A percentile compares a stretch with the other conserved stretches of the same genome.
Conservation (phyloP, 2,329 filamentous ascomycete genomes). For the Cercospora canescens region DNA sequence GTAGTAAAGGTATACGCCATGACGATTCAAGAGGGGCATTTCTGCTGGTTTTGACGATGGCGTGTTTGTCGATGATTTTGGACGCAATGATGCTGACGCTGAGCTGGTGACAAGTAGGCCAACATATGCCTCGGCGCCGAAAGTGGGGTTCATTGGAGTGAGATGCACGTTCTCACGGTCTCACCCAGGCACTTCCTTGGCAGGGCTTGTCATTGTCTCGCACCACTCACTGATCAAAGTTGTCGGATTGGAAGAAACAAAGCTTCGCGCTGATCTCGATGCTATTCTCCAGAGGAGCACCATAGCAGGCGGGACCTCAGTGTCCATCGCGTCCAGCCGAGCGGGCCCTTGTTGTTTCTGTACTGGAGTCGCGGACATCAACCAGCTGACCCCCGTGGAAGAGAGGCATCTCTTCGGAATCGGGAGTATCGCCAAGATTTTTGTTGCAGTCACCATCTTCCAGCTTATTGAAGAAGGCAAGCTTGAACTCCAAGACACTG, state of each 20-base stretch:
- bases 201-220: not conserved
- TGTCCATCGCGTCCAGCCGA: not conserved
- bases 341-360: not conserved
- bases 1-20: constrained; percentile 29
- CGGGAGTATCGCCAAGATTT: constrained; percentile 15
- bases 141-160: not conserved
- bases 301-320: not conserved
- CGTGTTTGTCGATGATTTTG: too few species aligned
- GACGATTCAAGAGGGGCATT: constrained; percentile 20
- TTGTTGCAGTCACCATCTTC: constrained; percentile 8
- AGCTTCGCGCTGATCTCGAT: not conserved
- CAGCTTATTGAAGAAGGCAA: constrained; percentile 14
- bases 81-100: too few species aligned
- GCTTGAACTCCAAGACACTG: constrained; percentile 2
- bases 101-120: too few species aligned
- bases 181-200: not conserved
- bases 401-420: constrained; percentile 7
- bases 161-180: not conserved
- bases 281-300: not conserved
- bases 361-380: constrained; percentile 7
- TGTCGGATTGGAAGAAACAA: not conserved
- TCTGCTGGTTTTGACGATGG: too few species aligned
- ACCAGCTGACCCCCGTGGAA: not conserved
- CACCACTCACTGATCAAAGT: not conserved
- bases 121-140: not conserved